These are phyloP conservation scores for Phytomonas sp. DNA, from an alignment of 208 protist species.

Conservation along the genomic window DNA sequence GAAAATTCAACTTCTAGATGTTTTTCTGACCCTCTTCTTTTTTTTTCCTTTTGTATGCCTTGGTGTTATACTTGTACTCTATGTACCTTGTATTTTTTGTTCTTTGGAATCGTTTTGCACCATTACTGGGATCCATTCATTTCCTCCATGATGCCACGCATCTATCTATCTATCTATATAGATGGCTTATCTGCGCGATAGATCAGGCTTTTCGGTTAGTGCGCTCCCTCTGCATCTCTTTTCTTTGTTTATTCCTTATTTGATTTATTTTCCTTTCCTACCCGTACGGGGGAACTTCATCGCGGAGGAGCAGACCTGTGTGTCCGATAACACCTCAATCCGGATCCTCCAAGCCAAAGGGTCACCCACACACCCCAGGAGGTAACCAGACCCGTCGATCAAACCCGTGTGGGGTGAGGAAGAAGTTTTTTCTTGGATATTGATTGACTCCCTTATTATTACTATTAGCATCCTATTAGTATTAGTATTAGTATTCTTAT, in stretches of 20 bases:
- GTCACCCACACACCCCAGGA: no score
- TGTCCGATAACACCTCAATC: no score
- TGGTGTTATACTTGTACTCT: neutral
- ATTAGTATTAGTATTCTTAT: no score
- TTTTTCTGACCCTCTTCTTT: slow-evolving; percentile 8
- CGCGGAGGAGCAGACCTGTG: no score
- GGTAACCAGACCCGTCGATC: no score
- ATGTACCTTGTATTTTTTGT: neutral
- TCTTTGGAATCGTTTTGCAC: neutral
- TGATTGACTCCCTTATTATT: no score
- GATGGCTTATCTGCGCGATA: neutral
- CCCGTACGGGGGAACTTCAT: no score
- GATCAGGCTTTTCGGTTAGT: neutral
- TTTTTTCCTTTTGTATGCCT: neutral
- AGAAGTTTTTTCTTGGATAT: no score
- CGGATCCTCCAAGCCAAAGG: no score
- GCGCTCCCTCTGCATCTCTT: neutral
- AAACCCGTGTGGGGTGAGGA: no score
- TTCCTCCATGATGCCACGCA: neutral
- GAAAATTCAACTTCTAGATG: neutral
- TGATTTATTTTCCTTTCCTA: neutral
- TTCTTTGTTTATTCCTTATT: neutral
- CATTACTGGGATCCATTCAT: neutral
- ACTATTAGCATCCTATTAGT: no score
- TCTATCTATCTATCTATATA: neutral